Evolutionary conservation across 2,329 filamentous ascomycete species (phyloP), one percentile per base, ranked within the genome.

Genomic region (Aspergillus sp.): DNA sequence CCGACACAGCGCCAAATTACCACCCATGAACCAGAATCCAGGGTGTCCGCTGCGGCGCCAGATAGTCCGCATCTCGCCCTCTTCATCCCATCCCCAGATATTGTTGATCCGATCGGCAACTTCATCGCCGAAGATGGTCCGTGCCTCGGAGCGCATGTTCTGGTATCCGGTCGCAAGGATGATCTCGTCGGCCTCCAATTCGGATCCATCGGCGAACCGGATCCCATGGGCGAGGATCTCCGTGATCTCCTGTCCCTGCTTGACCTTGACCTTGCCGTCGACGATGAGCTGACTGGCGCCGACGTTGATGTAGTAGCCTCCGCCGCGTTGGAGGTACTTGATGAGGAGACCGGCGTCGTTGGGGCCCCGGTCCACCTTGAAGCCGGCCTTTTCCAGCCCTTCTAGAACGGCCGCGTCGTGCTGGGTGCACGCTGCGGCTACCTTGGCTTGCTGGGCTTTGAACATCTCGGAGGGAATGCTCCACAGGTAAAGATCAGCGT

Each of bases 271-370:
- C 58, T 79, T 80, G 1, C 82, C 81, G 9, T 83, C 77, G 2
- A 71, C 70, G 45, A 87, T 83, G 26, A 86, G 70, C 54, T 78
- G 64, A 0, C 77, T 78, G 0, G 76, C 78, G 0, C 84, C 84
- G 1, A 85, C 81, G 47, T 87, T 81, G 48, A 86, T 83, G 62
- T 86, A 86, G 57, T 86, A 86, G 0, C 83, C 83, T 0, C 84
- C 83, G 1, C 82, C 82, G 2, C 79, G 74, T 51, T 82, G 79
- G 49, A 83, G 72, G 55, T 85, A 86, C 60, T 85, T 84, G 41
- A 77, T 62, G 44, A 79, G 72, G 1, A 85, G 67, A 0, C 83
- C 82, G 0, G 74, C 68, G 1, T 69, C 74, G 42, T 82, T 73
- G 0, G 78, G 75, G 0, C 82, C 82, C 1, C 58, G 64, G 51